Evolutionary conservation across 148 eudicot species (phyloP).

Genomic region (Chenopodium album): DNA sequence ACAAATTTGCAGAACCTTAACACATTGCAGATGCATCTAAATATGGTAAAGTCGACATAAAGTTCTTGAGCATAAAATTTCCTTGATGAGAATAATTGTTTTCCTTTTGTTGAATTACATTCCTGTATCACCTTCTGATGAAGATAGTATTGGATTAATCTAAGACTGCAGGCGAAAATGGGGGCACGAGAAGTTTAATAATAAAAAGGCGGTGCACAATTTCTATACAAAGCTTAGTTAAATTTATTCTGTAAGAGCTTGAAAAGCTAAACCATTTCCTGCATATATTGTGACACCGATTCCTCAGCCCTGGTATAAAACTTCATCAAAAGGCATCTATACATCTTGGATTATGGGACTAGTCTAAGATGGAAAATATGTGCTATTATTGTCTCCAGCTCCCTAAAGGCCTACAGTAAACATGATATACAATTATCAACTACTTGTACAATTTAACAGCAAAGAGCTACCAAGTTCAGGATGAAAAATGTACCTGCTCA

Average conservation of each 20-base stretch:
- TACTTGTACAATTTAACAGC: neutral
- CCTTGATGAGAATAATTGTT: neutral
- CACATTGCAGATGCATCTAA: neutral
- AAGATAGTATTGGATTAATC: neutral
- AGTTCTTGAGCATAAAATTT: conserved; percentile 11
- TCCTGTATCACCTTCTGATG: conserved; percentile 14
- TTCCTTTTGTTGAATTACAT: conserved; percentile 23
- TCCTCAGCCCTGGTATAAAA: conserved; percentile 27
- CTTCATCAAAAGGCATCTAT: conserved; percentile 33
- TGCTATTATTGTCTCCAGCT: conserved; percentile 27
- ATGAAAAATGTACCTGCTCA: conserved; percentile 31
- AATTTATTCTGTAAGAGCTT: neutral
- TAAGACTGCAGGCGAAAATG: neutral
- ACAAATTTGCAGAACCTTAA: neutral
- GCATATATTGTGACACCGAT: conserved; percentile 22
- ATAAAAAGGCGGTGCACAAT: conserved; percentile 9
- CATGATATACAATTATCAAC: neutral
- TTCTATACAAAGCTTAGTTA: conserved; percentile 35
- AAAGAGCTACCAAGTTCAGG: neutral
- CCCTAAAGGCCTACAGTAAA: conserved; percentile 26
- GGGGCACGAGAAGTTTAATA: neutral
- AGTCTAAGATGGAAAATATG: conserved; percentile 7
- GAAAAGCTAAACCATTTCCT: conserved; percentile 10
- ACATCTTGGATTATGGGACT: conserved; percentile 30
- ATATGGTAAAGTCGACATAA: neutral